Evolutionary conservation across 169 alveolate genomes (phyloP), one percentile per base, ranked within the genome.

Genomic region (Hepatocystis sp.): DNA sequence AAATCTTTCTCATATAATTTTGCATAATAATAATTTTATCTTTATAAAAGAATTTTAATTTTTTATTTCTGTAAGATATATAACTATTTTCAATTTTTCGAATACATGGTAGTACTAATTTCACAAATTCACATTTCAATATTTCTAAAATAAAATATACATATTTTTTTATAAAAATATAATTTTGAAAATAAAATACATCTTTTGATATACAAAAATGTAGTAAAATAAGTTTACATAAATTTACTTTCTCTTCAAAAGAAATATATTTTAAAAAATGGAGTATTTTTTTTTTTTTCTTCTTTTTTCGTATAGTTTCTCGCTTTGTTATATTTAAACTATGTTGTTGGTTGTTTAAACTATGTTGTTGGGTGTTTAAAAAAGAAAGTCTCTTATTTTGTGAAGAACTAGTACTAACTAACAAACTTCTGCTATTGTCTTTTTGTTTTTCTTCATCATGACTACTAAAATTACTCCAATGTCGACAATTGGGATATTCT

Each of bases 111-210:
- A 34, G 30, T 61, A 81, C 44, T 7, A 15, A 36, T 63, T 52
- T 81, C 47, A 81, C 21, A 49, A 30, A 81, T 66, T 81, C 66
- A 42, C 40, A 34, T 63, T 56, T 81, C 46, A 63, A 30, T 51
- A 40, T 46, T 32, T 61, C 89, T 52, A 81, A 81, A 63, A 81
- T 61, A 19, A 81, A 81, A 28, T 81, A 81, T 13, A 51, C 40
- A 13, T 51, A 36, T 52, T 81, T 81, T 23, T 47, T 55, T 81
- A 81, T 1, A 42, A 81, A 81, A 15, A 81, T 40, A 47, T 47
- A 81, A 34, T 61, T 40, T 3, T 55, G 44, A 55, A 61, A 81
- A 44, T 81, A 63, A 49, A 61, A 34, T 7, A 55, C 25, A 36
- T 81, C 42, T 36, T 49, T 34, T 15, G 84, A 13, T 44, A 81